Evolutionary conservation across 176 grass and related monocot species (phyloP), one percentile per base, ranked within the genome.

Genomic region (Ensete ventricosum): DNA sequence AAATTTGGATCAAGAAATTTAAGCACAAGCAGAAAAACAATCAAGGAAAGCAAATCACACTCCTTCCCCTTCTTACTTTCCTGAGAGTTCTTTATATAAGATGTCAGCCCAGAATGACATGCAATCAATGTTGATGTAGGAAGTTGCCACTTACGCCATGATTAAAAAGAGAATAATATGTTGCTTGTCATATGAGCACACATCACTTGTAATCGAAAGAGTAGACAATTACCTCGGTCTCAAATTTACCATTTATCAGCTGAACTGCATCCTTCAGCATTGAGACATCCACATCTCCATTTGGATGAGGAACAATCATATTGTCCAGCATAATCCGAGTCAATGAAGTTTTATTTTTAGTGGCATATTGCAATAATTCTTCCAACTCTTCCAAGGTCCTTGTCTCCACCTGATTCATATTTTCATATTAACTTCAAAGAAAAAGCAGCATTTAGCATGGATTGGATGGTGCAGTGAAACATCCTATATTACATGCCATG

Each of bases 251-350:
- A 87, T 85, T 87, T 87, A 98, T 87, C 78, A 98, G 82, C 13
- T 82, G 69, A 89, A 98, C 84, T 68, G 95, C 90, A 64, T 87
- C 82, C 90, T 87, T 94, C 22, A 98, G 84, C 95, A 94, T 98
- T 6, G 90, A 93, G 53, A 98, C 95, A 84, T 98, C 88, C 54
- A 98, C 50, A 75, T 87, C 90, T 55, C 86, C 86, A 70, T 94
- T 82, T 22, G 68, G 82, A 87, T 87, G 86, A 86, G 88, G 90
- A 34, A 89, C 80, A 11, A 91, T 88, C 95, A 98, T 98, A 87
- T 98, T 94, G 76, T 98, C 95, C 81, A 94, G 73, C 95, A 98
- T 98, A 85, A 94, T 98, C 77, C 82, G 82, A 58, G 95, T 87
- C 81, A 98, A 81, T 54, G 84, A 91, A 79, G 86, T 94, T 57